phyloP scores from a whole-genome alignment of 768 basidiomycete genomes.

The Dentipellis sp. region DNA sequence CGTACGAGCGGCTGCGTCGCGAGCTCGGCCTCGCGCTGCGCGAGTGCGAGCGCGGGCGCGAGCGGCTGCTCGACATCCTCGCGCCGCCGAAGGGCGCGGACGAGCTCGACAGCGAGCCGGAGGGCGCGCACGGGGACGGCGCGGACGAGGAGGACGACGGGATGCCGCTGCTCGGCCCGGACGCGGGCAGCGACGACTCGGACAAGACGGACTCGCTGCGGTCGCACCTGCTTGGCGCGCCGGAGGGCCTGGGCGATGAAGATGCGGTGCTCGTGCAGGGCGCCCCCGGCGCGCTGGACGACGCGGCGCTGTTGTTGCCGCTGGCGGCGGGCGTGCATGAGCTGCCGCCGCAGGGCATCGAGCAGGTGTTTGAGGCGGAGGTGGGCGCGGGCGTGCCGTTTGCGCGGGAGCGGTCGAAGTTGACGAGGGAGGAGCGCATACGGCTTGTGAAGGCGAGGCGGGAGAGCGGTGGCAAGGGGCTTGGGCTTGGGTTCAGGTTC shows the following conservation, averaged over 20 bases:
- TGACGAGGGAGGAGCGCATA: slow-evolving; percentile 73
- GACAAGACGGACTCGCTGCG: slow-evolving; percentile 28
- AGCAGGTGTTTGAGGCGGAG: slow-evolving; percentile 80
- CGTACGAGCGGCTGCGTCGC: slow-evolving; percentile 67
- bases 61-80: slow-evolving; percentile 49
- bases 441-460: slow-evolving; percentile 44
- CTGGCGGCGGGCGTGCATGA: slow-evolving; percentile 40
- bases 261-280: slow-evolving; percentile 22
- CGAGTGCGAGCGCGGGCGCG: slow-evolving; percentile 76
- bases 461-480: slow-evolving; percentile 27
- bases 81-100: slow-evolving; percentile 29
- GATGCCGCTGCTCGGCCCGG: slow-evolving; percentile 37
- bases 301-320: slow-evolving; percentile 48
- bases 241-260: slow-evolving; percentile 10
- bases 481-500: slow-evolving; percentile 19
- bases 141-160: slow-evolving; percentile 40
- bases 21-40: slow-evolving; percentile 72
- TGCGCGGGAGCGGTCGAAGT: slow-evolving; percentile 49
- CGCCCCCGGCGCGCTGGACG: slow-evolving; percentile 28
- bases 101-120: slow-evolving; percentile 37
- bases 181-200: slow-evolving; percentile 45
- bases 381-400: slow-evolving; percentile 29
- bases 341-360: slow-evolving; percentile 57
- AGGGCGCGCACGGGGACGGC: slow-evolving; percentile 37
- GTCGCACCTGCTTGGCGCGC: slow-evolving; percentile 20